Percentiles rank a stretch among this genome's conserved stretches.
phyloP scores from a whole-genome alignment of 768 basidiomycete genomes.

The Holtermanniella nyarrowii region DNA sequence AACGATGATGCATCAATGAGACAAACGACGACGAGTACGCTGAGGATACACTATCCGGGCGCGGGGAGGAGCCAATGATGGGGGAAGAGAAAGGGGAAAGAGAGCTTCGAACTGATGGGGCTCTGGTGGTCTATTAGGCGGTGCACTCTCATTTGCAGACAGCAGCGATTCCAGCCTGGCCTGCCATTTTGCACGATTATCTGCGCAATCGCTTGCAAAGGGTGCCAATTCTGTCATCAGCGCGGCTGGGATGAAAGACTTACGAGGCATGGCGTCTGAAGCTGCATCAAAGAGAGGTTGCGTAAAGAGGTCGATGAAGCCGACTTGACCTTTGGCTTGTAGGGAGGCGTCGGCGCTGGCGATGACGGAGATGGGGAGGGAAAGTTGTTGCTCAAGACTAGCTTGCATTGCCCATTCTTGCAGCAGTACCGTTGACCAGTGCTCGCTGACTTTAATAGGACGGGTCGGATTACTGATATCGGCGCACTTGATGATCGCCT shows the following conservation, averaged over 20 bases:
- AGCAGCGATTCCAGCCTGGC: conserved; percentile 43
- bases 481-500: conserved; percentile 89
- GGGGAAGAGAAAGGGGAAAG: conserved; percentile 53
- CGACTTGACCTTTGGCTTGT: conserved; percentile 75
- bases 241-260: conserved; percentile 21
- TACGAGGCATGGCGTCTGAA: conserved; percentile 63
- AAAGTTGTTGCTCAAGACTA: conserved; percentile 66
- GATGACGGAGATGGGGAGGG: conserved; percentile 55
- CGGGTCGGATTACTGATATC: conserved; percentile 99
- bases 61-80: too few relatives aligned
- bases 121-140: conserved; percentile 28
- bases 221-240: conserved; percentile 51
- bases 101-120: conserved; percentile 46
- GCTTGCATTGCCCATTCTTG: conserved; percentile 88
- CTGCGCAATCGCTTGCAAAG: conserved; percentile 58
- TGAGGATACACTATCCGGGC: conserved; percentile 23
- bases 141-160: conserved; percentile 26
- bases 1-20: conserved; percentile 36
- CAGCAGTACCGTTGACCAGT: conserved; percentile 82
- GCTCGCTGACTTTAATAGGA: conserved; percentile 78
- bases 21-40: not conserved
- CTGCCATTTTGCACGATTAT: conserved; percentile 64
- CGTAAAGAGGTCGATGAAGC: conserved; percentile 73
- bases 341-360: conserved; percentile 50
- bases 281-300: conserved; percentile 73